Evolutionary conservation across 306 rosid species (phyloP), one percentile per base, ranked within the genome.

Genomic region (Glycyrrhiza uralensis): DNA sequence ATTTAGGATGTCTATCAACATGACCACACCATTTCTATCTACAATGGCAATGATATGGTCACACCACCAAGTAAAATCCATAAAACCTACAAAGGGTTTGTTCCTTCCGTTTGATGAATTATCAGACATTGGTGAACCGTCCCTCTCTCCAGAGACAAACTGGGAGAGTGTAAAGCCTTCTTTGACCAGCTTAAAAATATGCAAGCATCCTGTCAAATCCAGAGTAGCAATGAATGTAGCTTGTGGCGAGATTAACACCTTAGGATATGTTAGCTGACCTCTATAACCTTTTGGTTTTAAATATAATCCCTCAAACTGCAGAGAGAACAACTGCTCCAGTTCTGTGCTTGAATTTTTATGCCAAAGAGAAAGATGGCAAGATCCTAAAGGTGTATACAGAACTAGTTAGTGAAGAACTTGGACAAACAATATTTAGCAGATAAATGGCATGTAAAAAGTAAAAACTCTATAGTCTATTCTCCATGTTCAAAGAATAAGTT

Each of bases 61-160:
- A 76, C 86, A 82, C 99, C 96, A 91, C 99, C 99, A 94, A 38
- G 87, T 83, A 85, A 94, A 91, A 81, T 94, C 97, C 82, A 91
- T 85, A 81, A 79, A 86, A 73, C 84, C 96, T 79, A 83, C 80
- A 76, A 84, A 45, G 59, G 76, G 29, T 58, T 61, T 82, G 22
- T 52, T 62, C 13, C 65, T 78, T 69, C 66, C 87, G 72, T 63
- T 79, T 33, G 78, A 62, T 58, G 71, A 74, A 76, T 64, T 57
- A 79, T 45, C 68, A 41, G 73, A 75, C 50, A 57, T 76, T 35
- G 78, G 61, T 60, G 86, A 80, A 73, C 32, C 79, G 5, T 70
- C 66, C 73, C 78, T 75, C 83, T 82, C 81, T 49, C 71, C 76
- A 76, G 51, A 74, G 59, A 61, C 79, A 80, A 84, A 79, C 45